These are phyloP conservation scores for Byssothecium circinans DNA, from an alignment of 2,329 filamentous ascomycete species.

Conservation along the genomic window DNA sequence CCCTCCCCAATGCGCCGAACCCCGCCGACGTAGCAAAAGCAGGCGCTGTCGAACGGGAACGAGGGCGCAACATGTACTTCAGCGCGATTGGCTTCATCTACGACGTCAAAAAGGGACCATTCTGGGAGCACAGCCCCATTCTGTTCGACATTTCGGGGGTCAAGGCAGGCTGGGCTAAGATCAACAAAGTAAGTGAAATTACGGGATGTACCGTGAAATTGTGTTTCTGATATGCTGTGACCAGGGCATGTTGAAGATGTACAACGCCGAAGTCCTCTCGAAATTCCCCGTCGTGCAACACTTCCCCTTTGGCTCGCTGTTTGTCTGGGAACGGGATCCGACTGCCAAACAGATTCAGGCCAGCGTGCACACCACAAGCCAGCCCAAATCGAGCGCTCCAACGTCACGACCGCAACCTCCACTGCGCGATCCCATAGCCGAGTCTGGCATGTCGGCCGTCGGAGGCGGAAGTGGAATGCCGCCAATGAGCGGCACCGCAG, in stretches of 20 bases:
- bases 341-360: slow-evolving; percentile 35
- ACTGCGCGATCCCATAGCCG: slow-evolving; percentile 30
- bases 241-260: slow-evolving; percentile 99
- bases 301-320: slow-evolving; percentile 60
- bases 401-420: slow-evolving; percentile 23
- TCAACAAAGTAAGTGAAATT: slow-evolving; percentile 62
- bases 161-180: slow-evolving; percentile 89
- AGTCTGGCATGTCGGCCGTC: slow-evolving; percentile 9
- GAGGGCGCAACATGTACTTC: slow-evolving; percentile 73
- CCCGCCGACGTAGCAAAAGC: slow-evolving; percentile 64
- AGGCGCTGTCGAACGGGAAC: slow-evolving; percentile 44
- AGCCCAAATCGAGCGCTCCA: slow-evolving; percentile 31
- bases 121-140: slow-evolving; percentile 92
- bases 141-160: slow-evolving; percentile 94
- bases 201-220: neutral
- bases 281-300: slow-evolving; percentile 99
- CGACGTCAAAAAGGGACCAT: slow-evolving; percentile 93
- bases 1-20: slow-evolving; percentile 66
- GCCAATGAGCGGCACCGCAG: slow-evolving; percentile 18
- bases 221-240: slow-evolving; percentile 8
- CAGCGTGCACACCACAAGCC: slow-evolving; percentile 40
- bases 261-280: slow-evolving; percentile 89
- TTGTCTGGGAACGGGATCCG: slow-evolving; percentile 51
- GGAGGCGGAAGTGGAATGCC: slow-evolving; percentile 11
- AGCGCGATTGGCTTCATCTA: slow-evolving; percentile 95